Evolutionary conservation across 1,284 basidiomycete species (phyloP).

Genomic region (Xanthoconium separans): DNA sequence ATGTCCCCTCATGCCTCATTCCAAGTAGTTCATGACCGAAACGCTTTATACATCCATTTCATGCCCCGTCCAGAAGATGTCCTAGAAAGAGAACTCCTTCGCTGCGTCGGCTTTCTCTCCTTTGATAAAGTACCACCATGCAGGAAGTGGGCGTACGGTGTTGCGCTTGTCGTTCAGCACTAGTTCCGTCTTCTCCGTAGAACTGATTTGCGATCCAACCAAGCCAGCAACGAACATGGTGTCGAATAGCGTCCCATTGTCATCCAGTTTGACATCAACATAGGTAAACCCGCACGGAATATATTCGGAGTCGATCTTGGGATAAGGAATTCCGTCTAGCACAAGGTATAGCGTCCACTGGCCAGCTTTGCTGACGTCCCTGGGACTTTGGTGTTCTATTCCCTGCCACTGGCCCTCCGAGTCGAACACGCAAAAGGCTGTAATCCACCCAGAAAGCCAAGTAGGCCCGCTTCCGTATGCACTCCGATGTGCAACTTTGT

Average conservation of each 20-base stretch:
- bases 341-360: not conserved
- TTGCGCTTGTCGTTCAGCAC: not conserved
- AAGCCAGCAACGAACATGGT: not conserved
- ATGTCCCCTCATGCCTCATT: too few species aligned
- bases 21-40: too few species aligned
- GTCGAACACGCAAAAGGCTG: not conserved
- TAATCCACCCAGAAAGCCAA: constrained; percentile 1
- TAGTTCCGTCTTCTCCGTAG: not conserved
- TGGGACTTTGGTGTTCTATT: not conserved
- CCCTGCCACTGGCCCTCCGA: not conserved
- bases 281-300: not conserved
- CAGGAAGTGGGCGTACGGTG: not conserved
- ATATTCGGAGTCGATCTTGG: not conserved
- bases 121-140: too few species aligned
- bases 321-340: not conserved
- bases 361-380: not conserved
- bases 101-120: too few species aligned
- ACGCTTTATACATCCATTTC: too few species aligned
- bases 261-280: not conserved
- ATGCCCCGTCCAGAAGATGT: too few species aligned
- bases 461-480: not conserved
- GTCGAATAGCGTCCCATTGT: not conserved
- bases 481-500: not conserved
- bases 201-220: not conserved
- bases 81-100: too few species aligned